Evolutionary conservation across 495 filamentous ascomycete species (phyloP), one percentile per base, ranked within the genome.

Genomic region (Podospora comata): DNA sequence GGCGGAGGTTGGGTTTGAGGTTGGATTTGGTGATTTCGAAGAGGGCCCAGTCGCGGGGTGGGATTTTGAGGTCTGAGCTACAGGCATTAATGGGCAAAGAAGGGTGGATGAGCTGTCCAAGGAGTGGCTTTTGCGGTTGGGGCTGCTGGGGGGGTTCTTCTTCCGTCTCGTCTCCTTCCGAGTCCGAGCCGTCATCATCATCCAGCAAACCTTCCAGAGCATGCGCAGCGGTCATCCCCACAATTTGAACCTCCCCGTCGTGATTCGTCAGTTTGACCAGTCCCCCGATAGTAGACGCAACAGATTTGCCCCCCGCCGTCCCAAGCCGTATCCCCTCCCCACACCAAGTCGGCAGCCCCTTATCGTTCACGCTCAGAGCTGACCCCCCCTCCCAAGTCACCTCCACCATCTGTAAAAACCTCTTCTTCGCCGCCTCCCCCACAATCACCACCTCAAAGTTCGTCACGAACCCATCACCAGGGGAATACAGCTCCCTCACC

Each of bases 191-290:
- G 23, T 23, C 23, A 23, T 62, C 60, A 30, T 30, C 4, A 16
- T 58, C 26, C 2, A 68, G 55, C 30, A 72, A 30, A 0, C 62
- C 65, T 27, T 67, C 67, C 3, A 69, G 55, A 9, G 65, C 62
- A 64, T 72, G 71, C n/a, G 67, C 71, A 3, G 68, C 67, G 30
- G 71, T 72, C 65, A 72, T 72, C 11, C 67, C 71, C 15, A 68
- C 65, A 5, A 72, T 28, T 57, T 23, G 32, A 23, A 70, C 67
- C 23, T 68, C 65, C 11, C 71, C 67, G 5, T 65, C 44, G 15
- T 20, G 55, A 26, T 34, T 67, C 16, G 60, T 67, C 34, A 72
- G 15, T 58, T 72, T 72, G 20, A 72, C 62, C 5, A 72, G 18
- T 5, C 71, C 71, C 1, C 71, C 71, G 7, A 72, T 23, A 15